These are phyloP conservation scores for Hebeloma cylindrosporum DNA, from an alignment of 768 basidiomycete species.

Conservation along the genomic window DNA sequence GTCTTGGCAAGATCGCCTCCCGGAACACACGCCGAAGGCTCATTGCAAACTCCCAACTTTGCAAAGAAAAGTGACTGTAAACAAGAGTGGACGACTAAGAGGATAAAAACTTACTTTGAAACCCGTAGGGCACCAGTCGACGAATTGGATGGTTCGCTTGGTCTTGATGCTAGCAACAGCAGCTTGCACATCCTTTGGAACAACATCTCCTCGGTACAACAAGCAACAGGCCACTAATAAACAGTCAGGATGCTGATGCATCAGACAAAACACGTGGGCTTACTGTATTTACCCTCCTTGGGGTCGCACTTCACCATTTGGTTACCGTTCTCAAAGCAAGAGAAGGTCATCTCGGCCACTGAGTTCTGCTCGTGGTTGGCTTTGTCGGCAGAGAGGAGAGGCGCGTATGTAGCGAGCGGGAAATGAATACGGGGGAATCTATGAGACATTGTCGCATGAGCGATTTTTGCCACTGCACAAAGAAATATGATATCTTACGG, in stretches of 20 bases:
- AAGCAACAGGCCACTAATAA: conserved; percentile 81
- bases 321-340: conserved; percentile 94
- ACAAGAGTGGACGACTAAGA: no score
- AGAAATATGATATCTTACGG: conserved; percentile 56
- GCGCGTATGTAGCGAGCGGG: conserved; percentile 94
- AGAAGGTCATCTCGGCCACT: conserved; percentile 96
- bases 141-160: conserved; percentile 96
- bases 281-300: conserved; percentile 96
- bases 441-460: conserved; percentile 13
- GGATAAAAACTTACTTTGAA: conserved; percentile 57
- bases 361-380: conserved; percentile 96
- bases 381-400: conserved; percentile 92
- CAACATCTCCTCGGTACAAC: conserved; percentile 93
- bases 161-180: conserved; percentile 95
- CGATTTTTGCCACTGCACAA: background rate
- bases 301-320: conserved; percentile 97
- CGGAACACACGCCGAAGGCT: conserved; percentile 86
- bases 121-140: conserved; percentile 97
- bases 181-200: conserved; percentile 90
- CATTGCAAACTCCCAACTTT: conserved; percentile 89
- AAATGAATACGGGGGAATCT: conserved; percentile 98
- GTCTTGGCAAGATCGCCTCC: conserved; percentile 95
- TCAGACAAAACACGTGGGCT: conserved; percentile 26
- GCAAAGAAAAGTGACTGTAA: background rate
- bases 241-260: background rate